Evolutionary conservation across 768 basidiomycete genomes (phyloP), one percentile per base, ranked within the genome.

Genomic region (Collybiopsis luxurians): DNA sequence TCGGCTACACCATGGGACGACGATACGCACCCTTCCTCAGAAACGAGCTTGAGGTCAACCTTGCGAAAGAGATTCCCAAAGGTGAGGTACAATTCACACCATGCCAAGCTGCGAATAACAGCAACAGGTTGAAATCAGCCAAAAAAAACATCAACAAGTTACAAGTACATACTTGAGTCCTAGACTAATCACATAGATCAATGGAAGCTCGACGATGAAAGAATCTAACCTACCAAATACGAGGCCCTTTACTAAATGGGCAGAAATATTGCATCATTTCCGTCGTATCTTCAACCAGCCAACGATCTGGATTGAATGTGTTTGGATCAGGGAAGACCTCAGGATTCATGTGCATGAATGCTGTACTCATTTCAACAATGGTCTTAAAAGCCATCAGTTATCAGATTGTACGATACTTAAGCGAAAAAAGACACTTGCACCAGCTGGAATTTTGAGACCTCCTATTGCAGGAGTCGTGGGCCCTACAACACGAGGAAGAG

Each of bases 261-360:
- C n/a, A n/a, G n/a, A n/a, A n/a, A n/a, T n/a, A n/a, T n/a, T n/a
- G 68, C 17, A 78, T 76, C 27, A 79, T 70, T 17, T 72, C 66
- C 13, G 65, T 62, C 7, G 71, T 67, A 36, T 72, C 60, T 4
- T 67, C 59, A 17, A 66, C 62, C 1, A 79, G 65, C 79, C 79
- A 80, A 24, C 79, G 65, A 45, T 78, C 75, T 0, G 79, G 77
- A 17, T 62, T 51, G 59, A 81, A 80, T 6, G 28, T 53, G 19
- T 64, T 56, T 0, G 79, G 77, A 12, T 77, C 66, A 4, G 72
- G 70, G 59, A 79, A 80, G 13, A 80, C 67, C 13, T 68, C 65
- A 1, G 72, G 62, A 53, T 76, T 73, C 26, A 63, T 63, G 53
- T 79, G 78, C 27, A 79, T 59, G 38, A 77, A 69, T 0, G 65